These are phyloP conservation scores for Trichoderma sp. DNA, from an alignment of 2,329 filamentous ascomycete species.

Conservation along the genomic window DNA sequence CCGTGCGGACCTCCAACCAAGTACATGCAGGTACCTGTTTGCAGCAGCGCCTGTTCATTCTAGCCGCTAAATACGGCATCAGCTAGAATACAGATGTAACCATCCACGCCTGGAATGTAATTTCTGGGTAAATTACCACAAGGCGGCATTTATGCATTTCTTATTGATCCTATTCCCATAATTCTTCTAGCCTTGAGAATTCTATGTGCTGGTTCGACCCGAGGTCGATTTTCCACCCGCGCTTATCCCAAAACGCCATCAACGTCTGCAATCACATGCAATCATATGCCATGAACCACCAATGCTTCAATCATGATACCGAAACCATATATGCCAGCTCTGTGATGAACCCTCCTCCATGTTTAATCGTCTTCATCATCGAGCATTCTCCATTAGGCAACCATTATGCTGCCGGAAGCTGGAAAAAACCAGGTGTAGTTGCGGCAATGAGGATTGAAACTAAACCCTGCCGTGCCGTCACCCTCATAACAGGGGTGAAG, in stretches of 20 bases:
- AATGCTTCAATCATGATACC: background rate
- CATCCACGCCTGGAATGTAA: background rate
- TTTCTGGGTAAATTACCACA: background rate
- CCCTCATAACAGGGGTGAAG: background rate
- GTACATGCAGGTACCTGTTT: background rate
- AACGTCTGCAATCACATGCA: background rate
- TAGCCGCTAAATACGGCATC: background rate
- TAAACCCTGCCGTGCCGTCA: background rate
- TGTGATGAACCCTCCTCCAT: background rate
- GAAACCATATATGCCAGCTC: background rate
- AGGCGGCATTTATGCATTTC: background rate
- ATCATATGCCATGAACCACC: background rate
- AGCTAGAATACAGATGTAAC: background rate
- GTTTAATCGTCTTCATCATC: background rate
- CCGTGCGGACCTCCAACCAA: background rate
- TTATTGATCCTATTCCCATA: background rate
- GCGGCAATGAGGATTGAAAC: background rate
- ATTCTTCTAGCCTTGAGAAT: background rate
- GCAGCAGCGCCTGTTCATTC: background rate
- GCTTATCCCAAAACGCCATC: slow-evolving; percentile 4
- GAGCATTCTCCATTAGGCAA: background rate
- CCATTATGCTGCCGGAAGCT: background rate
- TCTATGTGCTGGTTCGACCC: background rate
- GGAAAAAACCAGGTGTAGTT: background rate
- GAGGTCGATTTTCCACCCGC: background rate